These are phyloP conservation scores for Withania somnifera DNA, from an alignment of 305 asterid genomes.

Conservation along the genomic window DNA sequence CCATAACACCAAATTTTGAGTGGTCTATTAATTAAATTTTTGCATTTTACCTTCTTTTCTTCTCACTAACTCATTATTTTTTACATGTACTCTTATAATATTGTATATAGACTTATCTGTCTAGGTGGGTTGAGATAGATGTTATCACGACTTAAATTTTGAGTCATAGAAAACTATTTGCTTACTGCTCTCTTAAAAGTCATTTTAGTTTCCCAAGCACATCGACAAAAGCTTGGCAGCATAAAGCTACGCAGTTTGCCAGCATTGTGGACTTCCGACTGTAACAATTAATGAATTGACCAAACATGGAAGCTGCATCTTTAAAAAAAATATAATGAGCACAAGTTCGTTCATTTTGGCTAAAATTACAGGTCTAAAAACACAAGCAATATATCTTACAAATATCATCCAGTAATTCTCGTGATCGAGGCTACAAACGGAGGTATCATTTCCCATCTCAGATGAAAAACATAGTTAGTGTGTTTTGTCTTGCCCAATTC, in stretches of 20 bases:
- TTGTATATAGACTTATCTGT: no score
- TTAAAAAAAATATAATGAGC: neutral
- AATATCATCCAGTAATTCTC: neutral
- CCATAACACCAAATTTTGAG: no score
- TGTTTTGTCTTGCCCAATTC: conserved; percentile 14
- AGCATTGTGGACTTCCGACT: neutral
- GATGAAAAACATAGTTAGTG: conserved; percentile 14
- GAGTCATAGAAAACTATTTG: no score
- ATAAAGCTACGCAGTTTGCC: neutral
- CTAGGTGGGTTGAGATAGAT: no score
- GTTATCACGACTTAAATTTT: no score
- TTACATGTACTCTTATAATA: no score
- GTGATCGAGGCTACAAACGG: neutral
- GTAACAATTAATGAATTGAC: neutral
- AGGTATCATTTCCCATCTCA: neutral
- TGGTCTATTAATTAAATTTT: no score
- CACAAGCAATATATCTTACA: conserved; percentile 1
- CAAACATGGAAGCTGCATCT: neutral
- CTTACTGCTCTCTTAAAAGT: neutral
- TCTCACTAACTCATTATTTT: no score
- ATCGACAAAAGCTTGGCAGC: neutral
- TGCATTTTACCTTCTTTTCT: no score
- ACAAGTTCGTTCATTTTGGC: neutral
- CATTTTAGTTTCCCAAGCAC: neutral
- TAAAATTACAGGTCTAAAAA: neutral